A percentile compares a stretch with the other conserved stretches of the same genome.
Conservation (phyloP, 306 rosid species). For the Cucurbita moschata region DNA sequence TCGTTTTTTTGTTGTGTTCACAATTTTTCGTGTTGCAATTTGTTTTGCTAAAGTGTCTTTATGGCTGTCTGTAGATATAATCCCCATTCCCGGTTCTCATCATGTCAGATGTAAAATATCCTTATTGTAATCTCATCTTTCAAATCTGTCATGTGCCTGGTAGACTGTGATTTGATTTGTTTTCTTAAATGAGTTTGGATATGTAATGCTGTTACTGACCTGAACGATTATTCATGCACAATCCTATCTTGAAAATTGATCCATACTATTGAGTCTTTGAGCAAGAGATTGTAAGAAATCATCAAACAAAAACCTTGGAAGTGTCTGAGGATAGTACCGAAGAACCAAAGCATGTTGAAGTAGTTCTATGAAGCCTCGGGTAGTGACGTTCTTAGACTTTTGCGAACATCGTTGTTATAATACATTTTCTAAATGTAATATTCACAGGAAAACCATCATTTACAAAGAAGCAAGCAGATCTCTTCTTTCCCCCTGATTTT, state of each 20-base stretch:
- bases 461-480: constrained; percentile 95
- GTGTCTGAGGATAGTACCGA: background rate
- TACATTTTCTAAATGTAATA: constrained; percentile 6
- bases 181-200: background rate
- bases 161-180: background rate
- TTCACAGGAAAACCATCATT: constrained; percentile 87
- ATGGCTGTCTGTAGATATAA: background rate
- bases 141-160: background rate
- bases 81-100: background rate
- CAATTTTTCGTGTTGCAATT: background rate
- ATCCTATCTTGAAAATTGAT: background rate
- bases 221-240: background rate
- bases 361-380: background rate
- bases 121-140: background rate
- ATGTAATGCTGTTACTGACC: background rate
- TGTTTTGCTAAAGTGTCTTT: background rate
- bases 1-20: background rate
- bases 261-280: background rate
- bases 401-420: background rate
- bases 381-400: background rate
- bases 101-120: background rate
- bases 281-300: background rate
- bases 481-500: constrained; percentile 98
- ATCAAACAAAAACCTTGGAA: background rate
- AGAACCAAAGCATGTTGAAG: constrained; percentile 2